Evolutionary conservation across 352 stramenopile species (phyloP).

Genomic region (Phytophthora meadii): DNA sequence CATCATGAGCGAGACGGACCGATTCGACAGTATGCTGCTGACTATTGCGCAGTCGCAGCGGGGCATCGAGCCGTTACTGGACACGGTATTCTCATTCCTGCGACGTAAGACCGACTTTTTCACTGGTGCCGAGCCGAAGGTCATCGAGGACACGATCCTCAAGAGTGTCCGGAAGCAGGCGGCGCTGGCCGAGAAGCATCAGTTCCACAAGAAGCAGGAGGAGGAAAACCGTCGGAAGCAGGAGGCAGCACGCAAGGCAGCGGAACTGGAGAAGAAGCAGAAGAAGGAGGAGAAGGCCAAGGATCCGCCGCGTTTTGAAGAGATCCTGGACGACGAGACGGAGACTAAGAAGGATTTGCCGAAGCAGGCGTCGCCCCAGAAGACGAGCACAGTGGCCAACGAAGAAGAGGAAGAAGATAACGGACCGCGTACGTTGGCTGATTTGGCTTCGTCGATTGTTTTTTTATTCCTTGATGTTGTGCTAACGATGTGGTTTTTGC

Average conservation of each 20-base stretch:
- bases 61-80: conserved; percentile 98
- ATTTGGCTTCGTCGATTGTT: conserved; percentile 1
- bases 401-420: conserved; percentile 72
- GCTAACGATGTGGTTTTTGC: conserved; percentile 19
- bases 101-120: conserved; percentile 99
- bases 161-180: conserved; percentile 94
- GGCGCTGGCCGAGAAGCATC: conserved; percentile 82
- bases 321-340: conserved; percentile 69
- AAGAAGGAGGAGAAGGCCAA: conserved; percentile 45
- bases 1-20: conserved; percentile 81
- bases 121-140: conserved; percentile 81
- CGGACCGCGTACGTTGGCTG: conserved; percentile 56
- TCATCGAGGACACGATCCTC: conserved; percentile 89
- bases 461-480: not conserved
- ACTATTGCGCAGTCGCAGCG: conserved; percentile 96
- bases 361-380: conserved; percentile 22
- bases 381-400: conserved; percentile 39
- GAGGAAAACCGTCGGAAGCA: conserved; percentile 84
- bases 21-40: conserved; percentile 96
- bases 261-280: conserved; percentile 62
- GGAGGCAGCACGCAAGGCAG: conserved; percentile 48
- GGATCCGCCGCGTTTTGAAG: conserved; percentile 72
- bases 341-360: conserved; percentile 37
- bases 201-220: conserved; percentile 76
- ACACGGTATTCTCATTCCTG: conserved; percentile 98